Conservation (phyloP, 345 rosid genomes). For the Hevea brasiliensis region DNA sequence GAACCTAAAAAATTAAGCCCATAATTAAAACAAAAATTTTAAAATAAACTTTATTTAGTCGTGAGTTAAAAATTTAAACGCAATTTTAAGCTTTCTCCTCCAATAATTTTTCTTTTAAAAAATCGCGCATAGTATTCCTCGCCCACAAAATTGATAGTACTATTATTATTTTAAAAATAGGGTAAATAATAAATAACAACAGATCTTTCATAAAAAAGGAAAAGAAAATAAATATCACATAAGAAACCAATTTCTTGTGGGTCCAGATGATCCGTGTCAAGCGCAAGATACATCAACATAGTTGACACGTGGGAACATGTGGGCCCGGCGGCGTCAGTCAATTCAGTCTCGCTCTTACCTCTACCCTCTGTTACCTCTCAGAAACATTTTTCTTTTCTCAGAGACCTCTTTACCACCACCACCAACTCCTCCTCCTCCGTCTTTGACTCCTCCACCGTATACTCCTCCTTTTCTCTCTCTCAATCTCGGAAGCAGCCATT, state of each 20-base stretch:
- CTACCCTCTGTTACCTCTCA: not conserved
- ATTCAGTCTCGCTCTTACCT: not conserved
- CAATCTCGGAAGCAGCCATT: not conserved
- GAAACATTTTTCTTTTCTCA: not conserved
- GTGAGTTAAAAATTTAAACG: too few species aligned
- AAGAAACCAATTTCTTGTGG: not conserved
- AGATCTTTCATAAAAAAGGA: too few species aligned
- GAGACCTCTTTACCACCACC: not conserved
- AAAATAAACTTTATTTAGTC: too few species aligned
- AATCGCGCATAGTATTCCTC: too few species aligned
- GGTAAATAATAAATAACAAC: too few species aligned
- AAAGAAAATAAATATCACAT: too few species aligned
- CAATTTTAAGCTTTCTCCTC: too few species aligned
- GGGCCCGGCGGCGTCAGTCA: conserved; percentile 26
- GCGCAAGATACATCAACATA: not conserved
- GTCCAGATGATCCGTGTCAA: not conserved
- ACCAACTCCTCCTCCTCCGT: not conserved
- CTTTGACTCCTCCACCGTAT: not conserved
- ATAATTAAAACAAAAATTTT: too few species aligned
- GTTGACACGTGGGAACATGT: not conserved
- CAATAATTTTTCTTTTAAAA: too few species aligned
- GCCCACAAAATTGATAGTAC: too few species aligned
- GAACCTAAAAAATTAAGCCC: too few species aligned
- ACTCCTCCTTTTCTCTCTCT: not conserved
- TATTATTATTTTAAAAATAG: too few species aligned